Evolutionary conservation across 1,139 yeast genomes (phyloP), one percentile per base, ranked within the genome.

Genomic region (Pneumocystis murina): DNA sequence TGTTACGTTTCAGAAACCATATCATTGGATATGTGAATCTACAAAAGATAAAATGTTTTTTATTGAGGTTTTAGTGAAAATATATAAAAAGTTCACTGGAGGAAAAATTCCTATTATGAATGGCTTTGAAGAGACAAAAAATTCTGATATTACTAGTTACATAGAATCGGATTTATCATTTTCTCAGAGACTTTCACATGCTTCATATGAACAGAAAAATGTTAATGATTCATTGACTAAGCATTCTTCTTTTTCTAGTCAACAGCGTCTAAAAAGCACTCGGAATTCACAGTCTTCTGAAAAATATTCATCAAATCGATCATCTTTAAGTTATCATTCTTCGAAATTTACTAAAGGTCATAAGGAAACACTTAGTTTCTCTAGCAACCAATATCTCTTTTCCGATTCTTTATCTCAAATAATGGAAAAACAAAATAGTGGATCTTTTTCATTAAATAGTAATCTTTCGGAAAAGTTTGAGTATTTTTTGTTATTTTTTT

Each of bases 11-110:
- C 87, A 87, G 61, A 90, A 89, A 72, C 83, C 81, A 61, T 91
- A 92, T 74, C 91, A 84, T 74, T 92, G 97, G 97, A 84, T 81
- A 69, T 84, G 89, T 0, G 82, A 81, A 63, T 82, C 87, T 20
- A 81, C 87, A 0, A 77, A 80, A 61, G 96, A 87, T 68, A 80
- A 91, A 66, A 76, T 79, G 14, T 82, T 80, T 61, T 89, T 90
- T 74, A 76, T 85, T 35, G 82, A 85, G 58, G 81, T 84, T 38
- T 72, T 89, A 60, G 76, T 86, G 20, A 82, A 82, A 66, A 79
- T 85, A 20, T 89, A 80, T 71, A 84, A 86, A 64, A 82, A 81
- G 65, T 86, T 85, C 68, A 84, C 85, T 36, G 85, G 86, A 55
- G 86, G 87, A 0, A 79, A 79, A 63, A 78, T 84, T 62, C 96